Evolutionary conservation across 768 basidiomycete species (phyloP), one percentile per base, ranked within the genome.

Genomic region (Auricularia sp.): DNA sequence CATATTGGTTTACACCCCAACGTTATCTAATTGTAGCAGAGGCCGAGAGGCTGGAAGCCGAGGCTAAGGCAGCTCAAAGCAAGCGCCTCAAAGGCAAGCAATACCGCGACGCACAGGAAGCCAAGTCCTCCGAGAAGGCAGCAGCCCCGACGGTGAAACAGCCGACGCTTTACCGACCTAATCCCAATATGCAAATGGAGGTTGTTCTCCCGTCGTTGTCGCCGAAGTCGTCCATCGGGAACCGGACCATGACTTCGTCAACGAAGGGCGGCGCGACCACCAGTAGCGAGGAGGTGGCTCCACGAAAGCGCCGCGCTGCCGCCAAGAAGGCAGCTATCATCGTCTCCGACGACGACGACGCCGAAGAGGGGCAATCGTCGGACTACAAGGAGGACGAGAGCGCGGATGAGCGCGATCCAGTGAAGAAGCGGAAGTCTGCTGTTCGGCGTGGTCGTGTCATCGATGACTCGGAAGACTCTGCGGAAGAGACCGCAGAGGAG

Each of bases 81-180:
- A 93, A 91, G 71, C 83, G 91, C 47, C 77, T 91, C 60, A 88
- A 85, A 71, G 91, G 91, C 44, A 87, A 85, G 71, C 77, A 81
- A 2, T 91, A 91, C 72, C 84, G 86, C 36, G 81, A 87, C 3
- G 85, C 84, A 34, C 80, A 78, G 36, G 79, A 78, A 67, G 72
- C 73, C 39, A 71, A 77, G 66, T 53, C 60, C 43, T 67, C 71
- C 29, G 70, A 70, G 1, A 71, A 75, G 12, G 67, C 66, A 53
- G 63, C 68, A 11, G 64, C 66, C 3, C 58, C 36, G 3, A 35
- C 68, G 23, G 63, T 64, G 62, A 35, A 62, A 64, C 63, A 61
- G 61, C 29, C 18, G 23, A 62, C 54, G 64, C 61, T 42, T 10
- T 44, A 62, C 61, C 60, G 33, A 21, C 65, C 61, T 8, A 44